phyloP scores from a whole-genome alignment of 2,329 filamentous ascomycete genomes.

The Teratosphaeria pseudoeucalypti region DNA sequence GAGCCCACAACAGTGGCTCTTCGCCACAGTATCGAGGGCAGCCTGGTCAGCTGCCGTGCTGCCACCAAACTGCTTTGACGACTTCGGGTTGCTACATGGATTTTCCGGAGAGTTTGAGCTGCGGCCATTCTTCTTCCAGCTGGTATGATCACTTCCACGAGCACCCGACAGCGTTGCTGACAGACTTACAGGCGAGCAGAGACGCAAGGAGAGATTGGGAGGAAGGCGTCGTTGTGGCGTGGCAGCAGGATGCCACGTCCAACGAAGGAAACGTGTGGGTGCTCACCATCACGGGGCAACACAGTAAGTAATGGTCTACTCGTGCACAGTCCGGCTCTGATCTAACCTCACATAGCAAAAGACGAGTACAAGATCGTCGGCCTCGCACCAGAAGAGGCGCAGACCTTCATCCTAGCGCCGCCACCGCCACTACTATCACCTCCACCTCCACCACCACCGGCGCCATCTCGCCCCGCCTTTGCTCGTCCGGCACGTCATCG shows the following conservation, averaged over 20 bases:
- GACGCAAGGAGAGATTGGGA: background rate
- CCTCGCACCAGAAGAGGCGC: background rate
- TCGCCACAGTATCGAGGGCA: background rate
- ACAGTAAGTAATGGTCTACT: background rate
- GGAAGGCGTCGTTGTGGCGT: background rate
- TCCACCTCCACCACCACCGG: background rate
- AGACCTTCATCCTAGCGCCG: background rate
- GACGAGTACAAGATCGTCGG: background rate
- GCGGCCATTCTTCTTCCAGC: background rate
- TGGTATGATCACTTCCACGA: background rate
- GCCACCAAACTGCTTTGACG: background rate
- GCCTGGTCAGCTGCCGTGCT: background rate
- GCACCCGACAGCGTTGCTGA: background rate
- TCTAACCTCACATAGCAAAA: background rate
- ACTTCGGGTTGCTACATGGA: background rate
- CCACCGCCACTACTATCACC: background rate
- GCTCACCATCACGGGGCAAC: background rate
- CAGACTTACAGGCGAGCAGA: background rate
- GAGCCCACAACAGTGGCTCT: background rate
- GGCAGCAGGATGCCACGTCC: background rate
- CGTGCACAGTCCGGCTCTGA: background rate
- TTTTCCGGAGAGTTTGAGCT: background rate
- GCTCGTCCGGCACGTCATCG: background rate
- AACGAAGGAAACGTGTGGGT: background rate
- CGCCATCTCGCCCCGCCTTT: no score